Base-by-base conservation (phyloP, 2,329 filamentous ascomycete species). In the Colletotrichum lentis region DNA sequence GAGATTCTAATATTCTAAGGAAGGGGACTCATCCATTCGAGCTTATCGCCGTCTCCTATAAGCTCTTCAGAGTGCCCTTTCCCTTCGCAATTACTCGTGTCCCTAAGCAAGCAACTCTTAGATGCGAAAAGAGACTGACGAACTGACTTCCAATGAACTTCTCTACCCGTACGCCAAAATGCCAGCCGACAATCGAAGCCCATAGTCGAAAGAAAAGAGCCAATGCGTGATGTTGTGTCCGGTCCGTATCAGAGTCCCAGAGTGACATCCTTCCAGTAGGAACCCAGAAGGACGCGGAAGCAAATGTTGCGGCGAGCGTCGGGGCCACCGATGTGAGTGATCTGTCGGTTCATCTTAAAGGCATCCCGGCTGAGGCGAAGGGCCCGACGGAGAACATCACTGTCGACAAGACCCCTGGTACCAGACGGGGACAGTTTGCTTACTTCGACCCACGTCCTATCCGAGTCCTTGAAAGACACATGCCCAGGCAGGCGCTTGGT, bases 351-450 rank as follows among this genome's bases (percentile, higher is more conserved):
- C n/a, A 39, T 3, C 11, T 2, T 3, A 3, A 6, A n/a, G 1
- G 31, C 52, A 1, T 2, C 2, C 0, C 0, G 1, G n/a, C 31
- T 20, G 31, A 37, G n/a, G 2, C 3, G 1, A 20, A 54, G 8
- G 3, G 22, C 7, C 2, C 12, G 2, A 10, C 0, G 0, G 7
- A 39, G 18, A 14, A n/a, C 18, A 5, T 1, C 6, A 5, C 12
- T 18, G 22, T 12, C 24, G 11, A 49, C 2, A 4, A 24, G 20
- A 1, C 3, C 2, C 10, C 3, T 49, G 46, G 11, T 16, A 35
- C 5, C 7, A 5, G 6, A n/a, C 2, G 52, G n/a, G 16, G n/a
- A 37, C 3, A 1, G 2, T 3, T 4, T 6, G n/a, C 52, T 54
- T 3, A 54, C 35, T 22, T 54, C 52, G 3, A 24, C 52, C 52